Conservation (phyloP, 2,329 filamentous ascomycete species). For the Penicillium sp. region DNA sequence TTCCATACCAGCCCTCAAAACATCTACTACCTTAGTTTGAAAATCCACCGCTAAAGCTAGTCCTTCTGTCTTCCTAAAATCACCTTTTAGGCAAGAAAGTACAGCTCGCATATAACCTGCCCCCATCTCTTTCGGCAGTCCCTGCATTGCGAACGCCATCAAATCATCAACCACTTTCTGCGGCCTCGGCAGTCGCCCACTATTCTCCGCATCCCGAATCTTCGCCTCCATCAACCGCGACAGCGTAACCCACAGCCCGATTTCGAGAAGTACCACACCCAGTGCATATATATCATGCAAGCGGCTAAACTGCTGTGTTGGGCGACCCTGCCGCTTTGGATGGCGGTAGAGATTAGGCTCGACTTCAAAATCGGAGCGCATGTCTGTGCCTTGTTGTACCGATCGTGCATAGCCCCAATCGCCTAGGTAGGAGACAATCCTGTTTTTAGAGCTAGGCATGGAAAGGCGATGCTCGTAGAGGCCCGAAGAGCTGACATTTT, state of each 20-base stretch:
- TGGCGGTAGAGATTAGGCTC: conserved; percentile 34
- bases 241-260: conserved; percentile 34
- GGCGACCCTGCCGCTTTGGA: conserved; percentile 30
- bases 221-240: conserved; percentile 27
- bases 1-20: conserved; percentile 9
- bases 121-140: conserved; percentile 28
- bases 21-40: conserved; percentile 25
- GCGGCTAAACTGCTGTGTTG: conserved; percentile 28
- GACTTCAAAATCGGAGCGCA: conserved; percentile 25
- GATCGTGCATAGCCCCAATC: conserved; percentile 30
- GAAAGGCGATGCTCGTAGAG: conserved; percentile 7
- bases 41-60: conserved; percentile 26
- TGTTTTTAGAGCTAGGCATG: not conserved
- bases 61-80: conserved; percentile 23
- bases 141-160: conserved; percentile 17
- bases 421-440: conserved; percentile 23
- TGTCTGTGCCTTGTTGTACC: conserved; percentile 24
- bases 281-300: conserved; percentile 40
- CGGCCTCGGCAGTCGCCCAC: conserved; percentile 20
- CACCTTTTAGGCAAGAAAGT: conserved; percentile 21
- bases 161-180: conserved; percentile 22
- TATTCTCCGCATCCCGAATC: conserved; percentile 24
- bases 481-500: conserved; percentile 1
- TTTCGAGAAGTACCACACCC: conserved; percentile 41
- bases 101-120: conserved; percentile 25